Conservation (phyloP, 108 stramenopile species). For the Skeletonema costatum region DNA sequence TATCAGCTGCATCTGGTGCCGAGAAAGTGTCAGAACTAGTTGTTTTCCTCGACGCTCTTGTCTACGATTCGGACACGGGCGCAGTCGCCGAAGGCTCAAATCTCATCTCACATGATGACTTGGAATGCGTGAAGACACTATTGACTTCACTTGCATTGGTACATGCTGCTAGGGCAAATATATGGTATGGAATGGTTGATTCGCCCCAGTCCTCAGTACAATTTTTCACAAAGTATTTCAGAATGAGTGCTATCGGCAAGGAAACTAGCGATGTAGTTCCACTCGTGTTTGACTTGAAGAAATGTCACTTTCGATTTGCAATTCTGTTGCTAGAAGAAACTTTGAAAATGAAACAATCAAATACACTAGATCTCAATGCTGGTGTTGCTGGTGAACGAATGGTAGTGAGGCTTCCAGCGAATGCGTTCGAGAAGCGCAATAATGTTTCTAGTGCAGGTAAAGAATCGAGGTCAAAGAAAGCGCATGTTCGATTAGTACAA, state of each 20-base stretch:
- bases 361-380: not conserved
- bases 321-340: conserved; percentile 49
- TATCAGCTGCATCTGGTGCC: conserved; percentile 9
- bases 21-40: conserved; percentile 60
- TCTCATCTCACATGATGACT: conserved; percentile 2
- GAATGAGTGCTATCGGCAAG: conserved; percentile 45
- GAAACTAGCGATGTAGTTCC: conserved; percentile 13
- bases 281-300: conserved; percentile 75
- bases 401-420: conserved; percentile 13
- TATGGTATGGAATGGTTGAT: conserved; percentile 73
- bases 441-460: conserved; percentile 17
- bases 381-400: conserved; percentile 40
- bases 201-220: conserved; percentile 24
- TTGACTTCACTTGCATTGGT: conserved; percentile 63
- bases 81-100: not conserved
- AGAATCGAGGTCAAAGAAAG: conserved; percentile 13
- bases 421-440: not conserved
- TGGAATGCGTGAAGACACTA: conserved; percentile 28
- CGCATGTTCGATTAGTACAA: conserved; percentile 28
- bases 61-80: conserved; percentile 5
- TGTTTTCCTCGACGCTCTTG: conserved; percentile 58
- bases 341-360: conserved; percentile 10
- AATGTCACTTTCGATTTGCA: conserved; percentile 68
- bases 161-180: conserved; percentile 60
- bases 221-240: conserved; percentile 55